Percentiles rank a stretch among this genome's conserved stretches.
Conservation (phyloP, 495 filamentous ascomycete genomes). For the Cetradonia linearis region DNA sequence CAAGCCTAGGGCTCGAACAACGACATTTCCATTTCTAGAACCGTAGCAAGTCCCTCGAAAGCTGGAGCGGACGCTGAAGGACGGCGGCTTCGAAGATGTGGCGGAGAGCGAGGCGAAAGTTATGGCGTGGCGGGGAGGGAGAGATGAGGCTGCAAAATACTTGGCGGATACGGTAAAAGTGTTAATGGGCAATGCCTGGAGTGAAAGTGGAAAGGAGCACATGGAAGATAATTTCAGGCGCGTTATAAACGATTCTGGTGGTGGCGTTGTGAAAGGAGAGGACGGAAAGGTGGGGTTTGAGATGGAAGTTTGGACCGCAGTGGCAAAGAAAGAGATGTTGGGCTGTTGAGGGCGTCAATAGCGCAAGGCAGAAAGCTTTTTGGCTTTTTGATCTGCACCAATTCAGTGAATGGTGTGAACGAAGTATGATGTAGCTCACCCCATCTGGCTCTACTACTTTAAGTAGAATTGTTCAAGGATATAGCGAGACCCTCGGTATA, state of each 20-base stretch:
- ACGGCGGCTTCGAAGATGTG: constrained; percentile 11
- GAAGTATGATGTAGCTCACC: no score
- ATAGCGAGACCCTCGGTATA: no score
- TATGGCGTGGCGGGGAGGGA: constrained; percentile 6
- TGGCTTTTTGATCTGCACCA: no score
- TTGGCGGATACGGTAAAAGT: constrained; percentile 4
- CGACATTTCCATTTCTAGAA: neutral
- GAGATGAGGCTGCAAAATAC: constrained; percentile 7
- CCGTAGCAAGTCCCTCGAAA: constrained; percentile 3
- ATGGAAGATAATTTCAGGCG: constrained; percentile 8
- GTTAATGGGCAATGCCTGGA: constrained; percentile 15
- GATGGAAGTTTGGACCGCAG: constrained; percentile 8
- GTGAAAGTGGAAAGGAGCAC: constrained; percentile 14
- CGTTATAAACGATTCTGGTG: constrained; percentile 1
- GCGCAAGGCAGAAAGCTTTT: no score
- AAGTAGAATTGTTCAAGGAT: no score
- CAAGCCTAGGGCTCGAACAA: neutral
- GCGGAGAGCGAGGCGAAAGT: constrained; percentile 3
- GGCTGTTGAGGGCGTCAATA: no score
- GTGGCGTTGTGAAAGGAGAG: neutral
- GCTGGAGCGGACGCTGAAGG: constrained; percentile 1
- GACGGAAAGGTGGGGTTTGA: constrained; percentile 9
- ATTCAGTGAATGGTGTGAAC: no score
- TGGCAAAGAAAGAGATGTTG: no score
- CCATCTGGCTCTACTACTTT: no score